Conservation (phyloP, 2,329 filamentous ascomycete species). For the Pleurostoma richardsiae region DNA sequence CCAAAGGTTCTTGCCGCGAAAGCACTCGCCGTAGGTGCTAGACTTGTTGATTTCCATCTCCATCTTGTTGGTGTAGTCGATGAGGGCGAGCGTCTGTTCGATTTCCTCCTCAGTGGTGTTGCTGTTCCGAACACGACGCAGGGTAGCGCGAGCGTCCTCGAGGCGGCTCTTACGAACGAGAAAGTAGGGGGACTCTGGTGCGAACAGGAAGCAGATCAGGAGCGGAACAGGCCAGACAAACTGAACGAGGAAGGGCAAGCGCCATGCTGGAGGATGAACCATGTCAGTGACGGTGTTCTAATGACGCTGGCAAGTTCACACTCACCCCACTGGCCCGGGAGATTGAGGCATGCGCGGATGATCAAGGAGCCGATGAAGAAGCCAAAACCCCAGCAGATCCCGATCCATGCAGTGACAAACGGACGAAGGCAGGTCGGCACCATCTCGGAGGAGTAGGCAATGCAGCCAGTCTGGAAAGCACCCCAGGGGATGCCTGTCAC, state of each 20-base stretch:
- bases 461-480: constrained; percentile 1
- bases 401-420: background rate
- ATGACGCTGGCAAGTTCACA: background rate
- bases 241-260: constrained; percentile 1
- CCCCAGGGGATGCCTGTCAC: background rate
- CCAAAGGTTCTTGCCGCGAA: background rate
- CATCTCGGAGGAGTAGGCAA: constrained; percentile 1
- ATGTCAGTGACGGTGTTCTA: background rate
- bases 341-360: background rate
- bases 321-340: background rate
- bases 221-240: constrained; percentile 2
- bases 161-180: background rate
- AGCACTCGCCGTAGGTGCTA: background rate
- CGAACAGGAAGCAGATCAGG: background rate
- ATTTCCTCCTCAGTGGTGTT: background rate
- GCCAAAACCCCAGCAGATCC: constrained; percentile 1
- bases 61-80: constrained; percentile 1
- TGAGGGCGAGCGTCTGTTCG: background rate
- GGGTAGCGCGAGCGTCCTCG: background rate
- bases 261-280: background rate
- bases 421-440: constrained; percentile 1
- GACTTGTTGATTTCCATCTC: background rate
- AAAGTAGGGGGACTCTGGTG: constrained; percentile 1
- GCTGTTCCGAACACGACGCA: background rate
- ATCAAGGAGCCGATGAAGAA: background rate